Conservation (phyloP, 148 eudicot genomes). For the Drosera capensis region DNA sequence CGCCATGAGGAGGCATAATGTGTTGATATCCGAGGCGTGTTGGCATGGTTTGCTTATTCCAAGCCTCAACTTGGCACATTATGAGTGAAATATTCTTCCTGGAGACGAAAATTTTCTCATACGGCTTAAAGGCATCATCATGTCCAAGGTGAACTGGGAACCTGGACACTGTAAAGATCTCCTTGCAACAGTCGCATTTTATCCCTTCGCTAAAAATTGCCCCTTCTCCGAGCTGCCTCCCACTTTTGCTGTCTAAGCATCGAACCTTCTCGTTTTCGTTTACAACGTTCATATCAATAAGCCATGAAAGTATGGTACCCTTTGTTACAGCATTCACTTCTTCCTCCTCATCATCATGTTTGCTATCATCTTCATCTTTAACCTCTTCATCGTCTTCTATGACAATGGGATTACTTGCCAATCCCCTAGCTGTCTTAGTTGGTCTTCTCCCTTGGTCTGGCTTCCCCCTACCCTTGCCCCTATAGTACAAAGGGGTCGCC, state of each 20-base stretch:
- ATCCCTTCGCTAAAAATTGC: conserved; percentile 21
- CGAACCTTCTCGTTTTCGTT: conserved; percentile 5
- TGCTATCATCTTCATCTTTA: neutral
- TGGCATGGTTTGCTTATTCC: conserved; percentile 14
- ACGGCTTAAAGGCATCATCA: conserved; percentile 4
- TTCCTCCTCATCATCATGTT: neutral
- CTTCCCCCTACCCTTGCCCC: neutral
- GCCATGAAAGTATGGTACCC: conserved; percentile 26
- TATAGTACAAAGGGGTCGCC: neutral
- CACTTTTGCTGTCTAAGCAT: neutral
- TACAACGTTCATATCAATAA: conserved; percentile 17
- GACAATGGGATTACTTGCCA: neutral
- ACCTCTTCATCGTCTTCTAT: neutral
- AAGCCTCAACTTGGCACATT: conserved; percentile 20
- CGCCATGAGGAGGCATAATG: conserved; percentile 1
- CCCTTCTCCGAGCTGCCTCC: conserved; percentile 4
- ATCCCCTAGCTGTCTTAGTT: neutral
- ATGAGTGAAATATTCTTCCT: conserved; percentile 9
- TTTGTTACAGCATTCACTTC: neutral
- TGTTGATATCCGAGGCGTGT: conserved; percentile 6
- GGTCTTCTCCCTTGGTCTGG: neutral
- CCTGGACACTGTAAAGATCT: conserved; percentile 1
- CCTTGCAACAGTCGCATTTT: conserved; percentile 20
- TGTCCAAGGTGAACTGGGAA: conserved; percentile 17
- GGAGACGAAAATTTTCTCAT: conserved; percentile 8